phyloP scores from a whole-genome alignment of 805 yeast genomes.

The Kregervanrija delftensis region DNA sequence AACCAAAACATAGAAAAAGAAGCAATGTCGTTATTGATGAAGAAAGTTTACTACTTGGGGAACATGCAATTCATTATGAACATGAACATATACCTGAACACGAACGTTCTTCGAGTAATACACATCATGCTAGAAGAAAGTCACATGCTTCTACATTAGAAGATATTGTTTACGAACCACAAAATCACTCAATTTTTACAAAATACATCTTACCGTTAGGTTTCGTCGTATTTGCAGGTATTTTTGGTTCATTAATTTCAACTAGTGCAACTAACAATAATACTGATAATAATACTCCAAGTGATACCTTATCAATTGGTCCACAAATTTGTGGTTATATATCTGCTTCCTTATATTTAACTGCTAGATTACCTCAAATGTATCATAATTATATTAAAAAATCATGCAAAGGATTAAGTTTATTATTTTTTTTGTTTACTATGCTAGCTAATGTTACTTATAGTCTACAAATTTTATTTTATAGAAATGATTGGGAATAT shows the following conservation, averaged over 20 bases:
- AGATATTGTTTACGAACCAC: constrained; percentile 43
- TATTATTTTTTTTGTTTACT: constrained; percentile 70
- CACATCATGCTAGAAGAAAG: constrained; percentile 10
- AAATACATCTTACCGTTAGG: constrained; percentile 52
- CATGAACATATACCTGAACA: constrained; percentile 3
- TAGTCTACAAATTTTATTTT: constrained; percentile 64
- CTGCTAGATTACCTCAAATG: constrained; percentile 79
- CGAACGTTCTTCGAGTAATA: no score
- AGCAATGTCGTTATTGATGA: constrained; percentile 18
- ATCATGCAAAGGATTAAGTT: constrained; percentile 80
- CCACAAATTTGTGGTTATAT: constrained; percentile 67
- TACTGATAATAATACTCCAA: constrained; percentile 18
- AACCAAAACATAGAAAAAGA: constrained; percentile 14
- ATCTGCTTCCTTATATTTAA: constrained; percentile 61
- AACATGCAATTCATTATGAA: constrained; percentile 5
- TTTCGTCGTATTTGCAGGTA: constrained; percentile 58
- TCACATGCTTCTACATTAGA: constrained; percentile 43
- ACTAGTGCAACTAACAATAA: constrained; percentile 25
- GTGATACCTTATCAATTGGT: constrained; percentile 13
- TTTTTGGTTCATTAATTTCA: constrained; percentile 50
- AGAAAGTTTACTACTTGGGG: constrained; percentile 28
- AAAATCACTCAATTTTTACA: constrained; percentile 38
- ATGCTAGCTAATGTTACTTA: constrained; percentile 71
- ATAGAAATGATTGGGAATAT: constrained; percentile 55
- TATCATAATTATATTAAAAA: constrained; percentile 69